These are phyloP conservation scores for Blakeslea trispora DNA, from an alignment of 371 early-diverging fungal species.

Conservation along the genomic window DNA sequence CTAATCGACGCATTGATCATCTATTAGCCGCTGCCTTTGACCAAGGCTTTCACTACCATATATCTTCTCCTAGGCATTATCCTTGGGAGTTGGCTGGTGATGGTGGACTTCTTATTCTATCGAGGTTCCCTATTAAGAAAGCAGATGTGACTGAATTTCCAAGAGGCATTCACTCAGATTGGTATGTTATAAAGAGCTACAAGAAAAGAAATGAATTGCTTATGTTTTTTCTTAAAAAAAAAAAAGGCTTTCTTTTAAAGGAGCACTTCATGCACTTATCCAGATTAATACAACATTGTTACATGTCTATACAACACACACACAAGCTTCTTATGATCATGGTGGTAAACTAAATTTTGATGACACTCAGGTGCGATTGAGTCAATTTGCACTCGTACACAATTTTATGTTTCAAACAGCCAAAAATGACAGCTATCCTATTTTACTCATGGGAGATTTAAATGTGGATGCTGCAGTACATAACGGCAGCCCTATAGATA, in stretches of 20 bases:
- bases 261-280: slow-evolving; percentile 77
- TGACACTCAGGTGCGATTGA: slow-evolving; percentile 56
- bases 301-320: slow-evolving; percentile 82
- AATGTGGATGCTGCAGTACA: slow-evolving; percentile 73
- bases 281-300: slow-evolving; percentile 49
- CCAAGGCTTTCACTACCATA: slow-evolving; percentile 64
- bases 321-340: slow-evolving; percentile 72
- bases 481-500: slow-evolving; percentile 16
- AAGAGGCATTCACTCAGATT: slow-evolving; percentile 71
- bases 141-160: slow-evolving; percentile 60
- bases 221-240: not conserved
- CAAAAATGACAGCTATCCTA: slow-evolving; percentile 39
- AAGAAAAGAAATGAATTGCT: not conserved
- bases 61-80: slow-evolving; percentile 57
- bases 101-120: slow-evolving; percentile 79
- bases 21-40: slow-evolving; percentile 64
- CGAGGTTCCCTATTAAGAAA: slow-evolving; percentile 68
- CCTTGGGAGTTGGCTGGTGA: slow-evolving; percentile 70
- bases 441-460: slow-evolving; percentile 73
- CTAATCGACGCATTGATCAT: slow-evolving; percentile 54
- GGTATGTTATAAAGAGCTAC: slow-evolving; percentile 35
- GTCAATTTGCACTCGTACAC: slow-evolving; percentile 63
- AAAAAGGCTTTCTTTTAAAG: slow-evolving; percentile 75
- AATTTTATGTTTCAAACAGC: slow-evolving; percentile 58
- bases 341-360: slow-evolving; percentile 45